These are phyloP conservation scores for Cenchrus purpureus DNA, from an alignment of 176 grass and related monocot genomes.

Conservation along the genomic window DNA sequence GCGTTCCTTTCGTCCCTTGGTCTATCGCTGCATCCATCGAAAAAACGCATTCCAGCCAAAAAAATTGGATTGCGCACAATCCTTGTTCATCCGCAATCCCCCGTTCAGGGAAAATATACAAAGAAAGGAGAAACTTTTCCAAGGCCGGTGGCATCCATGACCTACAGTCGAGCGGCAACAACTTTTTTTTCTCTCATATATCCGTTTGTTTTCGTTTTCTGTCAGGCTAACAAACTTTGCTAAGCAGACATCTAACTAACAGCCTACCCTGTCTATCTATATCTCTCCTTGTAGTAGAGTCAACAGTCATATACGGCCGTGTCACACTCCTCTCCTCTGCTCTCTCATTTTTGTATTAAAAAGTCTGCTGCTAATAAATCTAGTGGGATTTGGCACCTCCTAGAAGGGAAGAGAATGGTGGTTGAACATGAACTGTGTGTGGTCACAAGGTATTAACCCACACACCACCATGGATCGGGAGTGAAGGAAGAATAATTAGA, in stretches of 20 bases:
- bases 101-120: neutral
- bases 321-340: neutral
- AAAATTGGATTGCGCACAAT: neutral
- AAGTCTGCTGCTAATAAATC: neutral
- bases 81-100: neutral
- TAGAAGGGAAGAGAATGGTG: neutral
- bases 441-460: constrained; percentile 46
- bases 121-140: neutral
- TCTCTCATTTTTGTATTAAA: neutral
- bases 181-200: neutral
- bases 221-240: constrained; percentile 10
- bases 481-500: too few species aligned
- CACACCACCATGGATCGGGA: neutral
- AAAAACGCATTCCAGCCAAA: neutral
- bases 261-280: neutral
- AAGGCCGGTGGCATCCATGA: neutral
- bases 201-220: neutral
- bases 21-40: neutral
- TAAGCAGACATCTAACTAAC: constrained; percentile 41
- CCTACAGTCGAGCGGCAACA: too few species aligned
- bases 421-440: constrained; percentile 11
- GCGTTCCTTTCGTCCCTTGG: constrained; percentile 34
- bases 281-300: neutral
- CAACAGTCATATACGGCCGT: constrained; percentile 23
- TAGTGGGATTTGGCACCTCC: constrained; percentile 11